Conservation (phyloP, 2,329 filamentous ascomycete species). For the Phyllosticta citriasiana region DNA sequence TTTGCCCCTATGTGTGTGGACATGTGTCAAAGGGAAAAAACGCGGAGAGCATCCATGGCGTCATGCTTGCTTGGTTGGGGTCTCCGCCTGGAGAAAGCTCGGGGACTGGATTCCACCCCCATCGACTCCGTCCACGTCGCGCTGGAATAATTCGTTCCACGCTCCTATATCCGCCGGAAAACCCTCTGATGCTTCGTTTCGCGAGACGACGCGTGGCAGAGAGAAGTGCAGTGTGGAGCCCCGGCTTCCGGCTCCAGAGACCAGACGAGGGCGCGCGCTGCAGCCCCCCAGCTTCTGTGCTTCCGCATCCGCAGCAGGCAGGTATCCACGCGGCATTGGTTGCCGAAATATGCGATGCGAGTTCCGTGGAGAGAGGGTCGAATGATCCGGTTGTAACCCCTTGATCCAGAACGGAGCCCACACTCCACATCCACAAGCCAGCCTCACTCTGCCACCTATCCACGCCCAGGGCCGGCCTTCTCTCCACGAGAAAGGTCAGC, state of each 20-base stretch:
- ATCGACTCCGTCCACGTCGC: too few relatives aligned
- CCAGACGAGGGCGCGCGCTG: neutral
- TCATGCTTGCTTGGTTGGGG: neutral
- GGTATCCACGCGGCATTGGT: neutral
- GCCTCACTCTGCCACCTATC: neutral
- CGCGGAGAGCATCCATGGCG: neutral
- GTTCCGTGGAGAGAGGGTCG: neutral
- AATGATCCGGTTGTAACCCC: neutral
- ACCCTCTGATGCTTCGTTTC: neutral
- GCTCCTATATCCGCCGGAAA: neutral
- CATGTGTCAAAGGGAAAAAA: neutral
- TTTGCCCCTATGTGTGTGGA: neutral
- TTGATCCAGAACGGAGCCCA: neutral
- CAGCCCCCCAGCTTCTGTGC: neutral
- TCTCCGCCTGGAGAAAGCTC: neutral
- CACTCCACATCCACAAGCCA: neutral
- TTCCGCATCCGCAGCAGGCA: neutral
- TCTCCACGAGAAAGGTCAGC: neutral
- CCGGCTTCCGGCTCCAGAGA: neutral
- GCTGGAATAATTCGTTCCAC: too few relatives aligned
- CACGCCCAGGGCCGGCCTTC: neutral
- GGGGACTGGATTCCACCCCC: neutral
- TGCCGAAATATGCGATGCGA: neutral
- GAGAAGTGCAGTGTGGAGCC: neutral
- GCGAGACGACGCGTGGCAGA: neutral